Evolutionary conservation across 805 yeast genomes (phyloP).

Genomic region (Isabelozyma gotoi): DNA sequence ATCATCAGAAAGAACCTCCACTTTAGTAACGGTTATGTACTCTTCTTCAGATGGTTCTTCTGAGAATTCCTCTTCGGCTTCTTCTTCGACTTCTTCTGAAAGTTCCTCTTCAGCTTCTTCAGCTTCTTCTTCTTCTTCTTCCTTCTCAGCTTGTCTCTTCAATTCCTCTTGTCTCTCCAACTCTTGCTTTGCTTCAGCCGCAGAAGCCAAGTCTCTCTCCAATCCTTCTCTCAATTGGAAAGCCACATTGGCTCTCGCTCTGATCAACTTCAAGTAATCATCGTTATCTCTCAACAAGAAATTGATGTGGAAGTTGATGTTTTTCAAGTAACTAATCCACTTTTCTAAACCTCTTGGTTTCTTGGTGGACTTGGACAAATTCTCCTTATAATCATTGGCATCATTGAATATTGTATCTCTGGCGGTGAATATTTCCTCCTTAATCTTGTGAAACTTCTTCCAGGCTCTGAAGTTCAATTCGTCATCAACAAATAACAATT

Average conservation of each 20-base stretch:
- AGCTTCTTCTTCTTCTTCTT: neutral
- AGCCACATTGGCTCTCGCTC: constrained; percentile 46
- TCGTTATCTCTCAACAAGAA: constrained; percentile 59
- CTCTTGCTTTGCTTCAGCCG: neutral
- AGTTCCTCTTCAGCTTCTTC: neutral
- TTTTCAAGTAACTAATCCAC: constrained; percentile 36
- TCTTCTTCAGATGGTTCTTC: neutral
- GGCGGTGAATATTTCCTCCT: constrained; percentile 51
- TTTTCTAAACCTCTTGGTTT: constrained; percentile 37
- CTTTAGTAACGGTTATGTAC: neutral
- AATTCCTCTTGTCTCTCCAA: neutral
- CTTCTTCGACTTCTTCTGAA: neutral
- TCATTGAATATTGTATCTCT: constrained; percentile 50
- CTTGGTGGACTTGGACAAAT: constrained; percentile 11
- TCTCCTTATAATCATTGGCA: constrained; percentile 18
- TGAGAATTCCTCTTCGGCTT: neutral
- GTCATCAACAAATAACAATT: constrained; percentile 7
- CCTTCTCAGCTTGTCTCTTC: neutral
- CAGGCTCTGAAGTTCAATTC: constrained; percentile 47
- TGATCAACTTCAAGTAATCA: constrained; percentile 47
- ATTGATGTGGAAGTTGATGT: constrained; percentile 46
- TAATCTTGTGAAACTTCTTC: constrained; percentile 60
- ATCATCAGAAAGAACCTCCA: neutral
- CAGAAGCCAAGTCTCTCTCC: constrained; percentile 11
- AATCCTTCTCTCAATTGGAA: constrained; percentile 38